A percentile compares a stretch with the other conserved stretches of the same genome.
Evolutionary conservation across 345 rosid genomes (phyloP).

Genomic region (Salix koriyanagi): DNA sequence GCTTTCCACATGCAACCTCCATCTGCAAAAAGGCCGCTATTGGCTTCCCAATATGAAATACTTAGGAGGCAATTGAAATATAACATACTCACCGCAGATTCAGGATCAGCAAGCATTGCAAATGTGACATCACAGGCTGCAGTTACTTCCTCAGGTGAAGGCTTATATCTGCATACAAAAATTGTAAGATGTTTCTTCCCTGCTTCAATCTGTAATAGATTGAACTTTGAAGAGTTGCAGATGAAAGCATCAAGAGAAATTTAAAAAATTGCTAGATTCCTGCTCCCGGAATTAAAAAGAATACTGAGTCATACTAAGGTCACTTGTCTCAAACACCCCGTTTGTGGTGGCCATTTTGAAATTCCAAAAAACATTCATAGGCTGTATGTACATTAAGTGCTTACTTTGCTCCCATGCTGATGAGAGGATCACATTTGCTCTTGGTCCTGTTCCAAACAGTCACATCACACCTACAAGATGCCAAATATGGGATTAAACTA

Average conservation of each 20-base stretch:
- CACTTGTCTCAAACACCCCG: too few relatives aligned
- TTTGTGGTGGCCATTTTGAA: not conserved
- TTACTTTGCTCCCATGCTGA: slow-evolving; percentile 84
- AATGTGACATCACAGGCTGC: slow-evolving; percentile 81
- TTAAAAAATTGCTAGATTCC: not conserved
- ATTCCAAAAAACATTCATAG: not conserved
- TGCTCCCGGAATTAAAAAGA: not conserved
- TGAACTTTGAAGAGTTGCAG: not conserved
- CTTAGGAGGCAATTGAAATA: slow-evolving; percentile 14
- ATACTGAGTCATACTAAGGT: too few relatives aligned
- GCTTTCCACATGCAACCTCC: slow-evolving; percentile 81
- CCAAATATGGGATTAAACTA: slow-evolving; percentile 7
- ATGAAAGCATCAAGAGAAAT: not conserved
- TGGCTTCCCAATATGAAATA: slow-evolving; percentile 3
- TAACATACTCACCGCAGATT: slow-evolving; percentile 93
- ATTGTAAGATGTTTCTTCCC: not conserved
- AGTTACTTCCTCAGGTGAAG: slow-evolving; percentile 87
- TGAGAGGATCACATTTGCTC: slow-evolving; percentile 88
- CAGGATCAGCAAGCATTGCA: slow-evolving; percentile 95
- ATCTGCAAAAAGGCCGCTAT: slow-evolving; percentile 40
- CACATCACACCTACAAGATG: slow-evolving; percentile 63
- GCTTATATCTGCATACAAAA: slow-evolving; percentile 47
- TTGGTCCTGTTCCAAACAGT: slow-evolving; percentile 89
- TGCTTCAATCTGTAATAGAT: not conserved
- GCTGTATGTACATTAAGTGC: slow-evolving; percentile 16